A percentile compares a stretch with the other conserved stretches of the same genome.
Conservation (phyloP, 495 filamentous ascomycete species). For the Ramalina intermedia region DNA sequence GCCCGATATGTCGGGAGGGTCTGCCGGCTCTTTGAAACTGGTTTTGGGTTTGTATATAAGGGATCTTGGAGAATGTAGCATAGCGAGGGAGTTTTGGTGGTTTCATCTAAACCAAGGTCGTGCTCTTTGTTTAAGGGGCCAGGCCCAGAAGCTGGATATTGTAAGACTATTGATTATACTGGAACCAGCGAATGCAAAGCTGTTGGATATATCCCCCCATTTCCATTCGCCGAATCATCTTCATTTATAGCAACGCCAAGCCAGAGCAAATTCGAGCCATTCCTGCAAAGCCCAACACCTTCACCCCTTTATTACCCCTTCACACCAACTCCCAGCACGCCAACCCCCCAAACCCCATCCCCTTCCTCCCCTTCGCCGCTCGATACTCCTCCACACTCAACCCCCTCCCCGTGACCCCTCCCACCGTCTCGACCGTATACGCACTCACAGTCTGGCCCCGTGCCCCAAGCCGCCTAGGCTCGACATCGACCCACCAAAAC, state of each 20-base stretch:
- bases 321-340: constrained; percentile 58
- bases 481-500: constrained; percentile 64
- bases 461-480: constrained; percentile 45
- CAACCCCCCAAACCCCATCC: constrained; percentile 47
- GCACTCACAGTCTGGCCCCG: constrained; percentile 52
- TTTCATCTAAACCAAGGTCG: too few species aligned
- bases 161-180: neutral
- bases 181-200: neutral
- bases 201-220: too few species aligned
- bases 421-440: constrained; percentile 46
- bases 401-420: constrained; percentile 51
- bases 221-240: too few species aligned
- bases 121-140: neutral
- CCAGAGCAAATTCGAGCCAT: too few species aligned
- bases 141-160: neutral
- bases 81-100: neutral
- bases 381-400: constrained; percentile 52
- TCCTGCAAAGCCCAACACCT: too few species aligned
- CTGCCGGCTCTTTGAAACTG: constrained; percentile 50
- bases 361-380: constrained; percentile 40
- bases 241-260: too few species aligned
- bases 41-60: neutral
- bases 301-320: too few species aligned
- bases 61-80: neutral
- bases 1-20: constrained; percentile 87